Evolutionary conservation across 257 asterid genomes (phyloP).

Genomic region (Solanum medicagineum): DNA sequence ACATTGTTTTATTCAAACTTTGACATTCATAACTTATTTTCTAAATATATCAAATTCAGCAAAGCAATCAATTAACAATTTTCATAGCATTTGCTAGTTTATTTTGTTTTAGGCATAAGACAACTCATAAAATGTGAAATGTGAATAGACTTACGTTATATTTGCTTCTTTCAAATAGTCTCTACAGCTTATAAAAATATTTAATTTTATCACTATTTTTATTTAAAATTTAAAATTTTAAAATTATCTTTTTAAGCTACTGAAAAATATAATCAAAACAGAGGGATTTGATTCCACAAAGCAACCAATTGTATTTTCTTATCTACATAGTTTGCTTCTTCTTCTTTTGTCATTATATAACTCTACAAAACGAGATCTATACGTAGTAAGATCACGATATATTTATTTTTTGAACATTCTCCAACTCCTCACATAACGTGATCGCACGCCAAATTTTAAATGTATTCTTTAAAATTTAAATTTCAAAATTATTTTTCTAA

Average conservation of each 20-base stretch:
- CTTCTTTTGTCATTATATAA: not conserved
- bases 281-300: not conserved
- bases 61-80: no score
- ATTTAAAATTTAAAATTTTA: no score
- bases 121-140: no score
- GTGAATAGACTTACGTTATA: no score
- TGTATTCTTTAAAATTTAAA: not conserved
- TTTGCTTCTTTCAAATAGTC: no score
- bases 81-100: no score
- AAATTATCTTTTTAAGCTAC: no score
- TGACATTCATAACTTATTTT: not conserved
- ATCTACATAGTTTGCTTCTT: not conserved
- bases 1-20: not conserved
- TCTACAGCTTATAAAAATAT: no score
- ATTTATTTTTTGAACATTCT: not conserved
- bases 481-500: not conserved
- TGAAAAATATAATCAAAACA: not conserved
- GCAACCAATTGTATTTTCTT: not conserved
- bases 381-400: not conserved
- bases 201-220: no score
- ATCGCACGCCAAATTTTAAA: not conserved
- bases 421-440: not conserved
- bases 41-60: not conserved
- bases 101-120: no score
- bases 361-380: not conserved